Conservation (phyloP, 192 early-diverging fungal species). For the Phycomyces blakesleeanus region DNA sequence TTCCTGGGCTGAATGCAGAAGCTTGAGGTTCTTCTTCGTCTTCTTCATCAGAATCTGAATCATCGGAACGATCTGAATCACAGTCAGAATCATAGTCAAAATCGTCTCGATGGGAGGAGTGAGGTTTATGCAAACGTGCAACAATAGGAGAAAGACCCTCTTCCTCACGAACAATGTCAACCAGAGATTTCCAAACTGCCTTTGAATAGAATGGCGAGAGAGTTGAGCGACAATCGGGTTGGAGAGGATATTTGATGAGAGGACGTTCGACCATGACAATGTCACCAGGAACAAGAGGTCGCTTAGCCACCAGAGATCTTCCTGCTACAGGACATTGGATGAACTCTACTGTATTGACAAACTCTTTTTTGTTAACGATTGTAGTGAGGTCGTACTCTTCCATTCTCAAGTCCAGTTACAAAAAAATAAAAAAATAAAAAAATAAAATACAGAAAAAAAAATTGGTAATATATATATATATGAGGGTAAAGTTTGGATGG, state of each 20-base stretch:
- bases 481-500: no score
- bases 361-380: constrained; percentile 23
- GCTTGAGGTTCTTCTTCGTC: constrained; percentile 7
- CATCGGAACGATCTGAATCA: neutral
- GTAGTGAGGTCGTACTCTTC: constrained; percentile 24
- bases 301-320: constrained; percentile 26
- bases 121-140: neutral
- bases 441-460: no score
- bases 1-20: constrained; percentile 30
- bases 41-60: constrained; percentile 3
- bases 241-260: constrained; percentile 21
- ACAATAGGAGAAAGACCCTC: neutral
- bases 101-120: neutral
- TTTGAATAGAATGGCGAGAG: constrained; percentile 31
- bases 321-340: constrained; percentile 20
- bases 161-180: constrained; percentile 13
- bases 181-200: constrained; percentile 20
- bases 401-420: neutral
- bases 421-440: no score
- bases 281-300: constrained; percentile 12
- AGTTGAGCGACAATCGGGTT: constrained; percentile 30
- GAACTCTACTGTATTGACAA: constrained; percentile 13
- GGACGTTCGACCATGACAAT: constrained; percentile 31
- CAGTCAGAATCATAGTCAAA: neutral
- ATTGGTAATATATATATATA: no score